Base-by-base conservation (phyloP, 2,329 filamentous ascomycete genomes). In the Fusarium hostae region DNA sequence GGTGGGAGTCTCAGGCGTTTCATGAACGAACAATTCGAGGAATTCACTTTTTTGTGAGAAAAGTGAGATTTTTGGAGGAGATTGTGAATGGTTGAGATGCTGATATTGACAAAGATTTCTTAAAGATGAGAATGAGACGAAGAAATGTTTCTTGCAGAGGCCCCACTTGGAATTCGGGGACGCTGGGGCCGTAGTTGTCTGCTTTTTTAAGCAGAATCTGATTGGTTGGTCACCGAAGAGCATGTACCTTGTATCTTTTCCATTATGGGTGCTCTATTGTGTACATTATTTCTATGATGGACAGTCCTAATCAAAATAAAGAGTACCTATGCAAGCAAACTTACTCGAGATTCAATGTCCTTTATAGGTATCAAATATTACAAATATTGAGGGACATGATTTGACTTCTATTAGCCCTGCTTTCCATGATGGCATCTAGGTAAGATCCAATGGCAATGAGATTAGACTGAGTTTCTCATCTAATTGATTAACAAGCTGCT, bases 61-160 rank as follows among this genome's bases (percentile, higher is more conserved):
- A 20, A 44, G 12, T 34, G 51, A 35, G n/a, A 22, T 50, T 57
- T 56, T 24, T 11, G 20, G 13, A 12, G 24, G 12, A 47, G 10
- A 35, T 45, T 48, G 45, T 30, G n/a, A 37, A 20, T 54, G n/a
- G 32, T 66, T 47, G 34, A 24, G 28, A 22, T 26, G 45, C 48
- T 63, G 40, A 57, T 57, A 71, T 55, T 35, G 41, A 47, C 28
- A 41, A 68, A 61, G 52, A 58, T 66, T 72, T 61, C 30, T 48
- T 58, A 7, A 40, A 18, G 50, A 34, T 55, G 54, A 57, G 68
- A 68, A 59, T 72, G 56, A 72, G 59, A 72, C 52, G 40, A 69
- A 69, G 70, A 72, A 73, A 73, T 55, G 70, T 72, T 71, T 73
- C 70, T 72, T 72, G 58, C 70, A 70, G 43, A 37, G 56, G 70